Conservation (phyloP, 768 basidiomycete species). For the Ephemerocybe angulata region DNA sequence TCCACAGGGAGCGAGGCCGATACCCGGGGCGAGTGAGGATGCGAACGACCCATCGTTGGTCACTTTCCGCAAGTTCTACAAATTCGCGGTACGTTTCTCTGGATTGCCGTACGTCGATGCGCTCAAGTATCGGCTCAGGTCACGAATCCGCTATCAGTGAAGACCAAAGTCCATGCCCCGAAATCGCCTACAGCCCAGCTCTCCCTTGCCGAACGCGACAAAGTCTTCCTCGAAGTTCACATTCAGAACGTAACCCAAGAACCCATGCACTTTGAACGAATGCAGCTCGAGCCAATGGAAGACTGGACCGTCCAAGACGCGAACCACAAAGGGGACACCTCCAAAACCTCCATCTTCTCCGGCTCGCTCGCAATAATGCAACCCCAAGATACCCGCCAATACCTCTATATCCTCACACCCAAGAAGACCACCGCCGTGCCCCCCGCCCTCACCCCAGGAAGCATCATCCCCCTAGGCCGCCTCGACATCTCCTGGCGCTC, state of each 20-base stretch:
- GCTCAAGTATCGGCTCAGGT: slow-evolving; percentile 47
- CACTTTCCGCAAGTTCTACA: slow-evolving; percentile 86
- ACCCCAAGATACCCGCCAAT: slow-evolving; percentile 83
- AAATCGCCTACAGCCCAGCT: slow-evolving; percentile 71
- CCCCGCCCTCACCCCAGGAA: slow-evolving; percentile 57
- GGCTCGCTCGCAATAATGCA: slow-evolving; percentile 70
- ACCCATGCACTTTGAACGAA: slow-evolving; percentile 75
- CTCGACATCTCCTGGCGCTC: slow-evolving; percentile 89
- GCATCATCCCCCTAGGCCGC: slow-evolving; percentile 74
- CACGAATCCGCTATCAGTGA: slow-evolving; percentile 91
- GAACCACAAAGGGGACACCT: slow-evolving; percentile 33
- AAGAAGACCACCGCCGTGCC: slow-evolving; percentile 40
- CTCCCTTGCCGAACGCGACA: slow-evolving; percentile 62
- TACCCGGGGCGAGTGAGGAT: slow-evolving; percentile 47
- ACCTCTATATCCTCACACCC: slow-evolving; percentile 78
- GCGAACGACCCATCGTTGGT: slow-evolving; percentile 53
- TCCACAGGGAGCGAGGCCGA: slow-evolving; percentile 51
- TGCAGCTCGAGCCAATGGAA: slow-evolving; percentile 71
- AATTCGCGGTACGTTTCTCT: slow-evolving; percentile 67
- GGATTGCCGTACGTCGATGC: neutral
- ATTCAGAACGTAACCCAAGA: slow-evolving; percentile 84
- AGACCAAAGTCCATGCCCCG: slow-evolving; percentile 85
- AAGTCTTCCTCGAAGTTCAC: slow-evolving; percentile 89
- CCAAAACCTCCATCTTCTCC: slow-evolving; percentile 46
- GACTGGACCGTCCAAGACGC: slow-evolving; percentile 59